phyloP scores from a whole-genome alignment of 345 rosid genomes.

The Gossypium australe region DNA sequence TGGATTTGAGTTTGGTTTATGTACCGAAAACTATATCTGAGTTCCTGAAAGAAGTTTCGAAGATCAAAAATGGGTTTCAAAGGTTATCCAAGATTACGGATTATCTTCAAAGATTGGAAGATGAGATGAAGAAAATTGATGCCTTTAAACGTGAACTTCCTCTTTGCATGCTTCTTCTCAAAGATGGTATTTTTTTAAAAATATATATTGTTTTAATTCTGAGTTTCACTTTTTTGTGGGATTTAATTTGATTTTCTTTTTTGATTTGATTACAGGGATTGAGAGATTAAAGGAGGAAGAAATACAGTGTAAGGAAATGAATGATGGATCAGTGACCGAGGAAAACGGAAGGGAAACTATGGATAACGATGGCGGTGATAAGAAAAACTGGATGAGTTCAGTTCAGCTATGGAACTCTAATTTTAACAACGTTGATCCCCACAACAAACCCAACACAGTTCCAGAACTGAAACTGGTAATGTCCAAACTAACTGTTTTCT shows the following conservation, averaged over 20 bases:
- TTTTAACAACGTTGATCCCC: constrained; percentile 13
- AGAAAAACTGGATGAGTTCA: constrained; percentile 61
- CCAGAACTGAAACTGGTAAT: constrained; percentile 41
- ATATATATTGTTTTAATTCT: not conserved
- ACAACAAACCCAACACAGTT: constrained; percentile 22
- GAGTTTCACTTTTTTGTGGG: not conserved
- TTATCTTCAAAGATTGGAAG: constrained; percentile 48
- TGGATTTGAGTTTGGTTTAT: constrained; percentile 51
- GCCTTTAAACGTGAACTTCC: constrained; percentile 79
- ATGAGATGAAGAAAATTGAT: constrained; percentile 63
- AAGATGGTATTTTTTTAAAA: constrained; percentile 38
- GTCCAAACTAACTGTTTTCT: not conserved
- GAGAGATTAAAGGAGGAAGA: constrained; percentile 49
- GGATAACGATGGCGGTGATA: constrained; percentile 38
- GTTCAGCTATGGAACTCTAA: constrained; percentile 52
- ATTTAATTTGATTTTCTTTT: constrained; percentile 9
- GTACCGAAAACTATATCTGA: constrained; percentile 44
- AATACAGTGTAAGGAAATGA: constrained; percentile 27
- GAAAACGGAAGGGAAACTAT: constrained; percentile 21
- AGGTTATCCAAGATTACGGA: constrained; percentile 43
- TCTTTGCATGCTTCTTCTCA: constrained; percentile 62
- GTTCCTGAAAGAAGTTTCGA: constrained; percentile 43
- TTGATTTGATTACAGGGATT: constrained; percentile 39
- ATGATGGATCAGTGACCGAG: constrained; percentile 23
- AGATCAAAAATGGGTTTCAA: constrained; percentile 26